These are phyloP conservation scores for Plasmodium adleri DNA, from an alignment of 169 alveolate genomes.

Conservation along the genomic window DNA sequence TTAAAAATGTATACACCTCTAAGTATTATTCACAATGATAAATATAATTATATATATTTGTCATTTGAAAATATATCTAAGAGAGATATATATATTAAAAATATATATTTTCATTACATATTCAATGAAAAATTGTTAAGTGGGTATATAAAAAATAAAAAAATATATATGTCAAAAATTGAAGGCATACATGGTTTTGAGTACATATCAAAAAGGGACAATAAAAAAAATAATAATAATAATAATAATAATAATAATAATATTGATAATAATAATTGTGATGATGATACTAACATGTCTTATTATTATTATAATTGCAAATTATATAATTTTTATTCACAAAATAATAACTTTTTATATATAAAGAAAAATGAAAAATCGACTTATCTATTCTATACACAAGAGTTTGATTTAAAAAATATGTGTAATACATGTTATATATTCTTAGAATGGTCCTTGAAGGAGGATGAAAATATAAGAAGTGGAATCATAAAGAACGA, in stretches of 20 bases:
- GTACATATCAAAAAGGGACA: neutral
- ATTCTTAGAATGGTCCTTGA: constrained; percentile 39
- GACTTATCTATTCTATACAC: constrained; percentile 13
- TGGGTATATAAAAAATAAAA: too few relatives aligned
- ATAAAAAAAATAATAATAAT: too few relatives aligned
- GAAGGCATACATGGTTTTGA: too few relatives aligned
- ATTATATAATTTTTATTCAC: constrained; percentile 20
- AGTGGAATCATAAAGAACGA: constrained; percentile 35
- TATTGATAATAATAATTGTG: neutral
- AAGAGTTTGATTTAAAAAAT: neutral
- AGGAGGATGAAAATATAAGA: neutral
- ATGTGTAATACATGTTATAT: neutral
- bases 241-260: too few relatives aligned
- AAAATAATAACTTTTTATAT: constrained; percentile 17
- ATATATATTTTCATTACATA: constrained; percentile 19
- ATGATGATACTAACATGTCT: neutral
- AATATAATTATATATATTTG: constrained; percentile 34
- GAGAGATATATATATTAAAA: constrained; percentile 25
- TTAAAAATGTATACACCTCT: constrained; percentile 28
- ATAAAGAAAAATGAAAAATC: constrained; percentile 33
- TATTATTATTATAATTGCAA: constrained; percentile 1
- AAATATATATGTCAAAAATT: too few relatives aligned
- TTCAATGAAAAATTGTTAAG: too few relatives aligned
- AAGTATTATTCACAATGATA: neutral
- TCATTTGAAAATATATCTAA: constrained; percentile 38